Evolutionary conservation across 2,329 filamentous ascomycete species (phyloP).

Genomic region (Hypoxylon sp.): DNA sequence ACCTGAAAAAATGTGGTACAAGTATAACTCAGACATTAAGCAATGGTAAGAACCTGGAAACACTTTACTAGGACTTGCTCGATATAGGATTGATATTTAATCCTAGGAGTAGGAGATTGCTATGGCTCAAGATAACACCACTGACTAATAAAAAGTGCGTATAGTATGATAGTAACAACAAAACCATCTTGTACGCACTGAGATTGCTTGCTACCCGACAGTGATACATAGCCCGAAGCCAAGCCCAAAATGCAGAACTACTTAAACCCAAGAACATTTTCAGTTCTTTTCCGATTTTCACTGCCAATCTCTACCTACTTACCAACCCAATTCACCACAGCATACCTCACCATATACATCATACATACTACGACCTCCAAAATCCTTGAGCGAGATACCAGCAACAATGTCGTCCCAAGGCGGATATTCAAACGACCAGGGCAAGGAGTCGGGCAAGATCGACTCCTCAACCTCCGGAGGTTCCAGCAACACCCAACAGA

Average conservation of each 20-base stretch:
- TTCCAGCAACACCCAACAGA: no score
- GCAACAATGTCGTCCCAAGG: background rate
- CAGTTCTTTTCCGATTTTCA: background rate
- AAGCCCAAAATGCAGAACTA: background rate
- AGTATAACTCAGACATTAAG: no score
- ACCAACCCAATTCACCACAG: background rate
- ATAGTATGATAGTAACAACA: background rate
- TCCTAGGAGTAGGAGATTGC: no score
- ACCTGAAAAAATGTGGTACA: no score
- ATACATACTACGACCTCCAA: background rate
- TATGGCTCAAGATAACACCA: no score
- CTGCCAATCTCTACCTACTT: background rate
- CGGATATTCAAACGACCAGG: background rate
- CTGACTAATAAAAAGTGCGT: background rate
- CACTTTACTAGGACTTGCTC: no score
- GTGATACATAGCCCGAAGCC: background rate
- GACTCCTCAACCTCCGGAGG: no score
- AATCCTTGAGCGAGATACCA: background rate
- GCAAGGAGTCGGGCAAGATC: background rate
- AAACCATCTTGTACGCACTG: background rate
- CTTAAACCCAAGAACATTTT: background rate
- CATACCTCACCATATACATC: background rate
- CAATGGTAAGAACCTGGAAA: no score
- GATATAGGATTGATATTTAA: no score
- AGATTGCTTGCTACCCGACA: background rate